Base-by-base conservation (phyloP, 2,329 filamentous ascomycete species). In the Calonectria leucothoes region DNA sequence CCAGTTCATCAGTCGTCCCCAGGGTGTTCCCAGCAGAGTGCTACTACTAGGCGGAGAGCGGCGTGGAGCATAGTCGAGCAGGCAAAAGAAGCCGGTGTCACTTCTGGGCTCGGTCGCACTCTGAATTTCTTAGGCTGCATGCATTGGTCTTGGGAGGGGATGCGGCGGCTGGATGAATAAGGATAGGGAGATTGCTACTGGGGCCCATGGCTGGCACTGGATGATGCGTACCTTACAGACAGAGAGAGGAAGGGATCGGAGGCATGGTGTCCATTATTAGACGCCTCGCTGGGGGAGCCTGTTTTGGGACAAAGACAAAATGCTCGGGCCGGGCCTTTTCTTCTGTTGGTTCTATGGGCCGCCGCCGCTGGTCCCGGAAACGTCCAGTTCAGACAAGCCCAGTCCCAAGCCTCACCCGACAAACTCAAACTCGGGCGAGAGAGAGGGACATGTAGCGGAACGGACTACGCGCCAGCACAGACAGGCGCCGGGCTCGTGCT, bases 1-100 rank as follows among this genome's bases (percentile, higher is more conserved):
- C 87, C 86, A 88, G 85, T 88, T 88, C 85, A 84, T 84, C 82
- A 81, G 55, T 65, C 52, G 64, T 68, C 70, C 69, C 70, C 76
- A 79, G 76, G 78, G 73, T 79, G 70, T 79, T 73, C 78, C 78
- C 61, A 66, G 76, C 72, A 74, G 55, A 66, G 63, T 49, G 39
- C 68, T 68, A 61, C 69, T 49, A 69, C 66, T 72, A 73, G 76
- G 77, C 75, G 64, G 69, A 75, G 69, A 73, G 69, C 68, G 73
- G 72, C 76, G 76, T 79, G 78, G 75, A 76, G 74, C 71, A 76
- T 76, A 73, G 68, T 33, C 63, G 39, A 69, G 61, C 74, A 72
- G 52, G 64, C 45, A 31, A 67, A 71, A 55, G 42, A 42, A 52
- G 66, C 59, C 59, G 57, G 70, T 48, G 65, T 65, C 42, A 7